phyloP scores from a whole-genome alignment of 208 protist species.

The Blastocrithidia nonstop region DNA sequence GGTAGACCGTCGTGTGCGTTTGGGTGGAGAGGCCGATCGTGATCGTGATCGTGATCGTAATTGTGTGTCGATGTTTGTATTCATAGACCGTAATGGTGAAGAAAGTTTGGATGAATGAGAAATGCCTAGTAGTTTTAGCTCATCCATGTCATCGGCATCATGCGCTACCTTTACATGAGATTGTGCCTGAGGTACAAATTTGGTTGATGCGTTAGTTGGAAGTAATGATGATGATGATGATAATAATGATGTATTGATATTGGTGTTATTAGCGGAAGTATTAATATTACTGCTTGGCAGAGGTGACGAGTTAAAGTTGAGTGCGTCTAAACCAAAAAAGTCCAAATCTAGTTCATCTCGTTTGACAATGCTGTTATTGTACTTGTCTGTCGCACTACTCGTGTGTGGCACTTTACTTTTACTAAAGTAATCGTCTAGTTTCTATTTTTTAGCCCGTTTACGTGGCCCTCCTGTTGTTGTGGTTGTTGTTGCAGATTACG shows the following conservation, averaged over 20 bases:
- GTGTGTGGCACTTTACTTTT: too few species aligned
- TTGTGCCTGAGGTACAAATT: too few species aligned
- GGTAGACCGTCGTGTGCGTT: too few species aligned
- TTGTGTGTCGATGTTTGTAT: too few species aligned
- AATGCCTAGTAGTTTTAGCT: too few species aligned
- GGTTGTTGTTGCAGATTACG: too few species aligned
- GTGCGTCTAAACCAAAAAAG: conserved; percentile 60
- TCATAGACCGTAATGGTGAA: too few species aligned
- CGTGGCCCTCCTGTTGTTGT: conserved; percentile 3
- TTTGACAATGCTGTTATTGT: conserved; percentile 5
- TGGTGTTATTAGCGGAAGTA: background rate
- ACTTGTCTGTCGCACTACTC: conserved; percentile 11
- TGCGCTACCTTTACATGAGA: conserved; percentile 1
- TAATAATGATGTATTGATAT: background rate
- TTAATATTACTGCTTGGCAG: background rate
- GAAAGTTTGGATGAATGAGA: too few species aligned
- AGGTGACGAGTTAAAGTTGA: conserved; percentile 5
- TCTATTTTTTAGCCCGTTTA: conserved; percentile 6
- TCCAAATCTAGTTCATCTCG: conserved; percentile 59
- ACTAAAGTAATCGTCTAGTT: too few species aligned
- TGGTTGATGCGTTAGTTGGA: too few species aligned
- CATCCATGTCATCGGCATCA: conserved; percentile 15
- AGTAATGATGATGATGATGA: background rate
- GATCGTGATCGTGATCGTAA: too few species aligned
- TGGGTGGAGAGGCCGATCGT: too few species aligned